Base-by-base conservation (phyloP, 768 basidiomycete species). In the Dentipellis fragilis region DNA sequence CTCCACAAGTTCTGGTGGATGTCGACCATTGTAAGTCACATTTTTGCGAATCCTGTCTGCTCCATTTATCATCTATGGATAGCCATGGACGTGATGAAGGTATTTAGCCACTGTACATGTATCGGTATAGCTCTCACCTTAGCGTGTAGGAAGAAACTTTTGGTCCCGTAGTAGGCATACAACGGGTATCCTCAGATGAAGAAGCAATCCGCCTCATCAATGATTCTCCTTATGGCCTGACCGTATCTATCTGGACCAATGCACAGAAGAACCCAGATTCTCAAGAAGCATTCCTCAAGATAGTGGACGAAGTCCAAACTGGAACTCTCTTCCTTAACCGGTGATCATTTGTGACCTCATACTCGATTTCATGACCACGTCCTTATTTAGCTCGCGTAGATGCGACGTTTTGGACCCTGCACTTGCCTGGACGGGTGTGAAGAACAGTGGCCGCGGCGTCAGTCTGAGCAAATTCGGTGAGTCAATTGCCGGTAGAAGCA, bases 321-420 rank as follows among this genome's bases (percentile, higher is more conserved):
- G 96, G 96, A 3, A 99, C 94, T 0, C 93, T 98, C 6, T 98
- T 90, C 69, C 68, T 95, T 65, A 99, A 99, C 70, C 76, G 92
- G 79, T 87, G 62, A 55, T 42, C n/a, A 8, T 19, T 45, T 12
- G n/a, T 19, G n/a, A 45, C n/a, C 9, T 45, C 42, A 45, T 9
- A 2, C 10, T 19, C n/a, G 19, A 17, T 45, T 1, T n/a, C 22
- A 47, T 10, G 14, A 19, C 11, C 49, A 51, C 34, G 45, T 34
- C 22, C 61, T 62, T 54, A 63, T 37, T 16, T 14, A 55, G 21
- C 17, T 17, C 49, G 34, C 22, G 2, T 59, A 87, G 87, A 45
- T 90, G 89, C 62, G 95, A 99, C 69, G 85, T 76, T 64, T 76
- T 96, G 21, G 96, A 99, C 65, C 95, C 96, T 1, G 92, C 93